Evolutionary conservation across 768 basidiomycete genomes (phyloP), one percentile per base, ranked within the genome.

Genomic region (Pulveroboletus sp.): DNA sequence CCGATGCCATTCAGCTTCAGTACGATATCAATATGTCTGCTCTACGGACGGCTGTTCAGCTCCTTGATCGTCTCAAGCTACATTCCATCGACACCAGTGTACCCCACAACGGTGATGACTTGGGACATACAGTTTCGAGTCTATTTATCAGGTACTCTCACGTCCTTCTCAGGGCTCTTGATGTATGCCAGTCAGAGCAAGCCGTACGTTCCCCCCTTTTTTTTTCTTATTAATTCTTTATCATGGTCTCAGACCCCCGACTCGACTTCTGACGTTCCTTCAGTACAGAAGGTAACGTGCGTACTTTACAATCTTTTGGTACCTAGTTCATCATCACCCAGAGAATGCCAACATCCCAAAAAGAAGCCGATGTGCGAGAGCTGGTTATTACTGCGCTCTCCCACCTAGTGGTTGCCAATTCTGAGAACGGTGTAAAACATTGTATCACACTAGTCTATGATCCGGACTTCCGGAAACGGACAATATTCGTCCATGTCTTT

Each of bases 381-480:
- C 71, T 89, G 14, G 83, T 90, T 38, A 87, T 94, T 51, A 78
- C 81, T 6, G 89, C 87, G 1, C 77, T 95, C 7, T 80, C 91
- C 1, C 84, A 92, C 53, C 74, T 95, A 6, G 83, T 95, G 48
- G 80, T 77, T 31, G 80, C 90, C 11, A 95, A 95, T 62, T 83
- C 88, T 14, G 89, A 93, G 61, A 85, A 82, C 57, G 93, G 90
- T 6, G 82, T 94, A 62, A 93, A 92, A 65, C 89, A 94, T 64
- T 92, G 87, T 59, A 78, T 94, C 18, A 72, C 82, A 5, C 73
- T 89, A 51, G 89, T 87, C 1, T 92, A 90, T 57, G 85, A 89
- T 58, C 65, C 73, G 18, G 86, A 93, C 60, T 71, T 76, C 24
- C 70, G 77, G 35, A 83, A 86, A 58, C 80, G 90, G 12, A 75